Conservation (phyloP, 768 basidiomycete species). For the Lactifluus hygrophoroides region DNA sequence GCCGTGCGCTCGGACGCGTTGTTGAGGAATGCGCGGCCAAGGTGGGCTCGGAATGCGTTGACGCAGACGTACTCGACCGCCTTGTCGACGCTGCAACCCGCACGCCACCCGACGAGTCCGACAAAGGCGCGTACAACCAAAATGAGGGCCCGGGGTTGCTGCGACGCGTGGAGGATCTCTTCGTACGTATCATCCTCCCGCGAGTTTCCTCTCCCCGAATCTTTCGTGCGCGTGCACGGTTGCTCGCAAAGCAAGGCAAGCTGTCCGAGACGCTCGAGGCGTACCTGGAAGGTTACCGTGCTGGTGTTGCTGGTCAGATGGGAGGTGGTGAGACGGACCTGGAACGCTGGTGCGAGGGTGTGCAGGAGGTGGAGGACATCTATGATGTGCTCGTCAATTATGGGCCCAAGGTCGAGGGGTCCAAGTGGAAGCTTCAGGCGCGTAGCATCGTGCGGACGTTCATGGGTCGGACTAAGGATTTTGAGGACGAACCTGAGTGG, state of each 20-base stretch:
- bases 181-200: slow-evolving; percentile 74
- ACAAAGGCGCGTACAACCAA: slow-evolving; percentile 31
- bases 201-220: slow-evolving; percentile 70
- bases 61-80: slow-evolving; percentile 81
- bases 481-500: slow-evolving; percentile 89
- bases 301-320: slow-evolving; percentile 48
- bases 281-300: slow-evolving; percentile 79
- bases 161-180: slow-evolving; percentile 59
- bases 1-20: slow-evolving; percentile 72
- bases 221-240: slow-evolving; percentile 76
- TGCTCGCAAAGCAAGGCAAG: slow-evolving; percentile 61
- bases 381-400: slow-evolving; percentile 79
- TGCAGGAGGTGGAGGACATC: slow-evolving; percentile 72
- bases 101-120: slow-evolving; percentile 33
- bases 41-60: slow-evolving; percentile 50
- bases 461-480: slow-evolving; percentile 75
- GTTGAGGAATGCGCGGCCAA: slow-evolving; percentile 62
- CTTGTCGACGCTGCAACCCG: slow-evolving; percentile 82
- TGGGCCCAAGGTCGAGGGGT: slow-evolving; percentile 54
- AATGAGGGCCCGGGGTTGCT: slow-evolving; percentile 63
- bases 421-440: slow-evolving; percentile 80
- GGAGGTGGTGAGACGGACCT: slow-evolving; percentile 62
- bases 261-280: slow-evolving; percentile 78
- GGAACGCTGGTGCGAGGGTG: slow-evolving; percentile 64
- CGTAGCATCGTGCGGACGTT: slow-evolving; percentile 84